A percentile compares a stretch with the other conserved stretches of the same genome.
Conservation (phyloP, 2,329 filamentous ascomycete species). For the Colletotrichum spinosum region DNA sequence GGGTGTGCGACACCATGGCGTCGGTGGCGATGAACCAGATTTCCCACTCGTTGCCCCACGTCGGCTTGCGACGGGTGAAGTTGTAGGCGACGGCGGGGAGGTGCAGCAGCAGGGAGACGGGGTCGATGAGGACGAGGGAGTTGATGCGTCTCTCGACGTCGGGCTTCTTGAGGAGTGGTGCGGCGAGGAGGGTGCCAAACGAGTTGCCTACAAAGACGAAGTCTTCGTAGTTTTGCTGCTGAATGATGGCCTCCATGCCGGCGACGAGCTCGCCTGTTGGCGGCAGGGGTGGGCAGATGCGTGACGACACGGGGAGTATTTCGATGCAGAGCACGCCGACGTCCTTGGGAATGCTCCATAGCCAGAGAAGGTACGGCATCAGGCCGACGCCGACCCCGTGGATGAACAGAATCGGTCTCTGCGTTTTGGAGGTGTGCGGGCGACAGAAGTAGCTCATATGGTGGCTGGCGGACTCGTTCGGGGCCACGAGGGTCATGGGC, state of each 20-base stretch:
- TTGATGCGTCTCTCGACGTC: constrained; percentile 57
- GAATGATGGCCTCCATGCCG: constrained; percentile 59
- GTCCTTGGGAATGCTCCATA: constrained; percentile 59
- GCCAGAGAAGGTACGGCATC: constrained; percentile 69
- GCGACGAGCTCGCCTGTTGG: constrained; percentile 36
- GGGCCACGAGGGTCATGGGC: constrained; percentile 59
- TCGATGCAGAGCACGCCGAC: constrained; percentile 75
- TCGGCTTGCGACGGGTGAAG: constrained; percentile 68
- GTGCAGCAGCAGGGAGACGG: constrained; percentile 76
- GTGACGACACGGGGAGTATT: constrained; percentile 73
- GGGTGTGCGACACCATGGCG: constrained; percentile 71
- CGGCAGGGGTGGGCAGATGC: constrained; percentile 61
- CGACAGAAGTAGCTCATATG: constrained; percentile 74
- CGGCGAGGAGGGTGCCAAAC: constrained; percentile 72
- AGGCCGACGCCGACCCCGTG: constrained; percentile 79
- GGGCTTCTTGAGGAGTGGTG: constrained; percentile 55
- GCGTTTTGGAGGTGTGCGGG: constrained; percentile 68
- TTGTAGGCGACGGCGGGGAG: constrained; percentile 79
- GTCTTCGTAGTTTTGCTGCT: constrained; percentile 65
- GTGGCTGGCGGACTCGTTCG: constrained; percentile 59
- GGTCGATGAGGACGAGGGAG: constrained; percentile 65
- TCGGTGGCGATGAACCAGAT: constrained; percentile 79
- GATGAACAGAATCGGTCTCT: constrained; percentile 73
- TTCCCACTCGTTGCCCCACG: constrained; percentile 73
- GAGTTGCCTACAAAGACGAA: constrained; percentile 74